Base-by-base conservation (phyloP, 1,139 yeast species). In the Protomyces gravidus region DNA sequence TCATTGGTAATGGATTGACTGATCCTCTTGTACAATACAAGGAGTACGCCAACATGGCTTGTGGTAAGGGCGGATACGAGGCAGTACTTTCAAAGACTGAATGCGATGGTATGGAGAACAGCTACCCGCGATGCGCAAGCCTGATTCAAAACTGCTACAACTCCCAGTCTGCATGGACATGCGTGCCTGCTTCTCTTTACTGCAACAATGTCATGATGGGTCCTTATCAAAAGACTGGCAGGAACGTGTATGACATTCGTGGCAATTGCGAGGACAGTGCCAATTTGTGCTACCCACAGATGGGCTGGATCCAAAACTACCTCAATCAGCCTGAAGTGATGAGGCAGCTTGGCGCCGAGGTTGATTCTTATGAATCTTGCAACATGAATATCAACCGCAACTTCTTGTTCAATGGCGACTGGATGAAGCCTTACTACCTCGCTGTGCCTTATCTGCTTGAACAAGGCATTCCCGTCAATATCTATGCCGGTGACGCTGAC, bases 1-100 rank as follows among this genome's bases (percentile, higher is more conserved):
- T 92, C 73, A 90, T 92, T 70, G 98, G 98, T 70, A 92, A 92
- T 71, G 98, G 98, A 62, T 81, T 92, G 70, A 89, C 97, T 59
- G 97, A 92, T 73, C 90, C 96, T 15, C 80, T 88, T 72, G 82
- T 83, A 64, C 98, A 92, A 76, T 87, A 86, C 73, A 86, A 85
- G 67, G 83, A 83, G 73, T 92, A 89, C 75, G 86, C 87, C 75
- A 95, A 95, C 72, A 92, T 92, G 98, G 97, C 97, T 9, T 92
- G 98, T 75, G 63, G 62, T 17, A 55, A 42, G 28, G 40, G 58
- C 11, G 58, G 58, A n/a, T 62, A 61, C 32, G 96, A 97, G 66
- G 78, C 95, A 7, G 95, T 89, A 7, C 76, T 92, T 68, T 77
- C 80, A 40, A 87, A 85, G 55, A 90, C 85, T 64, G 85, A 86